These are phyloP conservation scores for Pestalotiopsis sp. DNA, from an alignment of 2,329 filamentous ascomycete genomes.

Conservation along the genomic window DNA sequence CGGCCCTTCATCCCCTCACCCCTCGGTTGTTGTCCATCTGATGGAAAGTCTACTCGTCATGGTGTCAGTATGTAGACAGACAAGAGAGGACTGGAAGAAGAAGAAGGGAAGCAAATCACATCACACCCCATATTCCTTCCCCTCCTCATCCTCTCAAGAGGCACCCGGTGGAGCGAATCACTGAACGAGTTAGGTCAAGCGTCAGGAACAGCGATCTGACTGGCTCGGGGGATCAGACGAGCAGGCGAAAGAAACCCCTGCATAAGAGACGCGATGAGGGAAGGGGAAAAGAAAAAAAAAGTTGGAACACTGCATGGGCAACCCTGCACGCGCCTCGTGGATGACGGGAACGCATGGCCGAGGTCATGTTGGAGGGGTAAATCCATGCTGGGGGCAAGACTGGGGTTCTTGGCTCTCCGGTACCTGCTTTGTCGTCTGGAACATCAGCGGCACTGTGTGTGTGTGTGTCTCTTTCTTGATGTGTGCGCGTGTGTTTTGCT, in stretches of 20 bases:
- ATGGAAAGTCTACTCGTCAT: no score
- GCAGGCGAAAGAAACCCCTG: neutral
- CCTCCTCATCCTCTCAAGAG: neutral
- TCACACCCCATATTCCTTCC: neutral
- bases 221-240: slow-evolving; percentile 6
- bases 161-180: neutral
- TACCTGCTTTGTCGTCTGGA: neutral
- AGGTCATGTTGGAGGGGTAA: neutral
- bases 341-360: slow-evolving; percentile 2
- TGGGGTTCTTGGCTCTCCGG: neutral
- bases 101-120: neutral
- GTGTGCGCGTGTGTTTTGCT: no score
- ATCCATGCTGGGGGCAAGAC: neutral
- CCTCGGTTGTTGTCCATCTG: no score
- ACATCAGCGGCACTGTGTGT: neutral
- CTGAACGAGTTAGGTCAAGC: slow-evolving; percentile 2
- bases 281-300: neutral
- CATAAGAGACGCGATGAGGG: neutral
- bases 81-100: neutral
- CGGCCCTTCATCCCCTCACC: no score
- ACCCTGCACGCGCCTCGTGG: slow-evolving; percentile 8
- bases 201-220: slow-evolving; percentile 8
- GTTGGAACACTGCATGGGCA: neutral
- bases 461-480: neutral
- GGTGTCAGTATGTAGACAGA: no score